Conservation (phyloP, 495 filamentous ascomycete genomes). For the Aspergillus campestris region DNA sequence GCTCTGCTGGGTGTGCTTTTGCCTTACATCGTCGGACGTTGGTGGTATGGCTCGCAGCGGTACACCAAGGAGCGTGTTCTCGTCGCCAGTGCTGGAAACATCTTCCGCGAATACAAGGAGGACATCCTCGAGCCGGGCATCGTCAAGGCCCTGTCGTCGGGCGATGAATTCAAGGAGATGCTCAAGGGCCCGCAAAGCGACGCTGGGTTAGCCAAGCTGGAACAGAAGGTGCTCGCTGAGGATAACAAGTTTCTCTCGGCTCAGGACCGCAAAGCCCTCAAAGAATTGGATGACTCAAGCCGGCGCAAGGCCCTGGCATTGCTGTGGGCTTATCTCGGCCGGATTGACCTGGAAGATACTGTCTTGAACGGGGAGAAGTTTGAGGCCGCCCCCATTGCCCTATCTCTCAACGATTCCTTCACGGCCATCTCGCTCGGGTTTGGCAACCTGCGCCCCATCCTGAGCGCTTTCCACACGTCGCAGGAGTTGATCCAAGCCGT, state of each 20-base stretch:
- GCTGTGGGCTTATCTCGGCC: slow-evolving; percentile 89
- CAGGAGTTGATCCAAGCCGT: slow-evolving; percentile 88
- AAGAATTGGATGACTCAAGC: slow-evolving; percentile 64
- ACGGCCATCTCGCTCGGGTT: slow-evolving; percentile 79
- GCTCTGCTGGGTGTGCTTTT: slow-evolving; percentile 77
- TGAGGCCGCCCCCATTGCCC: slow-evolving; percentile 78
- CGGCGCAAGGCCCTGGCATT: slow-evolving; percentile 81
- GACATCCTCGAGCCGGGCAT: slow-evolving; percentile 71
- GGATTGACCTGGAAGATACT: slow-evolving; percentile 67
- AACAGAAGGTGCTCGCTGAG: slow-evolving; percentile 62
- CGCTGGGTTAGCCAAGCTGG: slow-evolving; percentile 66
- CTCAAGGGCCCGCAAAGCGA: slow-evolving; percentile 69
- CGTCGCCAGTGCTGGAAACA: slow-evolving; percentile 81
- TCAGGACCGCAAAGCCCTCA: slow-evolving; percentile 54
- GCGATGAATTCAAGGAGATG: slow-evolving; percentile 68
- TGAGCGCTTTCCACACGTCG: slow-evolving; percentile 71
- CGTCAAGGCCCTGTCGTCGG: slow-evolving; percentile 68
- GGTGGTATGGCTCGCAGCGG: slow-evolving; percentile 96
- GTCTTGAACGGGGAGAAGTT: slow-evolving; percentile 63
- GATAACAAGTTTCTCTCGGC: slow-evolving; percentile 38
- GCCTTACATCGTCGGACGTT: slow-evolving; percentile 88
- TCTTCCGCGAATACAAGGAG: slow-evolving; percentile 88
- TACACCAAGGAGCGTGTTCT: slow-evolving; percentile 87
- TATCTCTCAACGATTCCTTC: slow-evolving; percentile 77
- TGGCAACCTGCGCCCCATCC: slow-evolving; percentile 69